phyloP scores from a whole-genome alignment of 75 land plant species.

The Larix kaempferi region DNA sequence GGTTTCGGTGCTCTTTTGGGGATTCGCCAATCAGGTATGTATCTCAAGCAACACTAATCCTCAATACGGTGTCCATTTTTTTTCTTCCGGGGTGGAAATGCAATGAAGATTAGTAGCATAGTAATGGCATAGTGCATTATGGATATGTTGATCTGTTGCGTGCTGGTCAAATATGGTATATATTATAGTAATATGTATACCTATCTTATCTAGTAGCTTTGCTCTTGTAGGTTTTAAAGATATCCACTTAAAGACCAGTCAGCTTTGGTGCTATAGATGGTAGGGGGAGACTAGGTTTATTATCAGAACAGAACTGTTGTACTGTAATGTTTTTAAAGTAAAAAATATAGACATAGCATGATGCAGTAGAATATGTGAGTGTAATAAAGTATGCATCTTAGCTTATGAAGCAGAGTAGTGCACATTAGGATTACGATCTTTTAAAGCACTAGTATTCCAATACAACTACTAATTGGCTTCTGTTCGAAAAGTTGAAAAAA shows the following conservation, averaged over 20 bases:
- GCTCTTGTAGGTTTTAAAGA: too few relatives aligned
- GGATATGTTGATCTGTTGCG: background rate
- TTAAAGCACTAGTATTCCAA: background rate
- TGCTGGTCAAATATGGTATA: background rate
- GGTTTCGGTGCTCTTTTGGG: constrained; percentile 98
- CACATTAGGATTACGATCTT: background rate
- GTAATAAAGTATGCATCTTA: background rate
- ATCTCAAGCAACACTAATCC: background rate
- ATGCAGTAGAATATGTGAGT: background rate
- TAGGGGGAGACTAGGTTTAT: too few relatives aligned
- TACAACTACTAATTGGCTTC: background rate
- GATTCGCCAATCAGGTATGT: constrained; percentile 97
- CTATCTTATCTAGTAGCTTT: background rate
- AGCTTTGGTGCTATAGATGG: too few relatives aligned
- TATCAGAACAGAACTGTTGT: too few relatives aligned
- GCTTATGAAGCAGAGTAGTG: background rate
- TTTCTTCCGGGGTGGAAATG: background rate
- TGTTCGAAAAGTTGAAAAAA: background rate
- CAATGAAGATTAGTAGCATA: background rate
- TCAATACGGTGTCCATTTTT: background rate
- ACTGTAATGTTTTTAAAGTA: background rate
- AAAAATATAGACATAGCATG: background rate
- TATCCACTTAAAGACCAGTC: too few relatives aligned
- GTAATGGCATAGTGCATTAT: background rate
- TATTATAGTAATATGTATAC: background rate